Base-by-base conservation (phyloP, 2,329 filamentous ascomycete species). In the Phaeosphaeriaceae sp. region DNA sequence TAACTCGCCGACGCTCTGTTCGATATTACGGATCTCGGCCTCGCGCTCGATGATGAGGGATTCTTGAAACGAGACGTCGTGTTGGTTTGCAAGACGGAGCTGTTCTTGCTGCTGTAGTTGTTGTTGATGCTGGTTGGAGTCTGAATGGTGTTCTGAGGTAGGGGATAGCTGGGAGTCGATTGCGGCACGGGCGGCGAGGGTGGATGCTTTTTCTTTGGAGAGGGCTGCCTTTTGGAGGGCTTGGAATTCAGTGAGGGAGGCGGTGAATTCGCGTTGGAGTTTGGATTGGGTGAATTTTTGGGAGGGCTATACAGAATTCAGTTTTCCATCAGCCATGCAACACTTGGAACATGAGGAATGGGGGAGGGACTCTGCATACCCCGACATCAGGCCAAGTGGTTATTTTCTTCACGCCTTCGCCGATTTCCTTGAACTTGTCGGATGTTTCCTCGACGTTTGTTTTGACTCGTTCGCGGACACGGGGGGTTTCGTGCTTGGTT, bases 251-350 rank as follows among this genome's bases (percentile, higher is more conserved):
- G 87, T 85, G 50, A 97, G 84, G 40, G 90, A 89, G 29, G 89
- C 84, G 70, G 92, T 89, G 79, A 97, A 97, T 72, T 97, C 92
- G 68, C 90, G 89, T 54, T 91, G 93, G 28, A 99, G 83, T 74
- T 97, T 97, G 63, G 93, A 90, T 68, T 97, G 93, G 17, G 92
- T 94, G 79, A 96, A 97, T 75, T 93, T 95, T 79, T 99, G 94
- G 46, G 91, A 89, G 52, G 93, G 90, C 91, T 96, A 51, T 29
- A n/a, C n/a, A n/a, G n/a, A n/a, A n/a, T n/a, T n/a, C n/a, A n/a
- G n/a, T n/a, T n/a, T n/a, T n/a, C n/a, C n/a, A n/a, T n/a, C n/a
- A n/a, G n/a, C n/a, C n/a, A n/a, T n/a, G n/a, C n/a, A n/a, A n/a
- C n/a, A n/a, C n/a, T n/a, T n/a, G n/a, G n/a, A n/a, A n/a, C n/a